Evolutionary conservation across 768 basidiomycete genomes (phyloP).

Genomic region (Mycena venus): DNA sequence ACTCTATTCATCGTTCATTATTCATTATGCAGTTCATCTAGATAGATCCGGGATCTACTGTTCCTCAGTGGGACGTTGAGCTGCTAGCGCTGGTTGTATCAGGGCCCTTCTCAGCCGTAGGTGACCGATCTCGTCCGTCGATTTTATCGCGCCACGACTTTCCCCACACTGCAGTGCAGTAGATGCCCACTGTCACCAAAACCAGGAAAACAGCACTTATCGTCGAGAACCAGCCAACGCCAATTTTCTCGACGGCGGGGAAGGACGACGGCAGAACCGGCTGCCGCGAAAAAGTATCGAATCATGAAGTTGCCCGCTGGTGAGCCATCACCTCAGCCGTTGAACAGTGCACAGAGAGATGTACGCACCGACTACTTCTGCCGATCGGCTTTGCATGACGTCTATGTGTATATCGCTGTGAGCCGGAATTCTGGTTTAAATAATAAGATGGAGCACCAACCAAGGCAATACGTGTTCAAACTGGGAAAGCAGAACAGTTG

Average conservation of each 20-base stretch:
- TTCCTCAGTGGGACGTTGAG: too few species aligned
- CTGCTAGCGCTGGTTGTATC: too few species aligned
- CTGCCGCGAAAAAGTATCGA: slow-evolving; percentile 32
- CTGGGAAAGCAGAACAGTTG: slow-evolving; percentile 34
- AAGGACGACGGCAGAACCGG: slow-evolving; percentile 30
- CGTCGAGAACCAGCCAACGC: slow-evolving; percentile 35
- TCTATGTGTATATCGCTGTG: background rate
- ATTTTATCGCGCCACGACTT: slow-evolving; percentile 29
- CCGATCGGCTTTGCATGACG: slow-evolving; percentile 35
- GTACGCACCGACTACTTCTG: slow-evolving; percentile 29
- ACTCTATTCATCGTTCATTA: too few species aligned
- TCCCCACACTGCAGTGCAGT: slow-evolving; percentile 30
- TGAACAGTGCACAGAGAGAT: background rate
- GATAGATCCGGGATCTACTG: too few species aligned
- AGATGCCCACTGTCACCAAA: background rate
- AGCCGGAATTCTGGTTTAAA: too few species aligned
- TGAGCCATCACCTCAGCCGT: background rate
- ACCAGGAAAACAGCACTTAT: slow-evolving; percentile 27
- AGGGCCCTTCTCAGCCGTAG: background rate
- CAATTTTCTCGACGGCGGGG: slow-evolving; percentile 30
- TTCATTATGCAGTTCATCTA: too few species aligned
- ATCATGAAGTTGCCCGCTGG: slow-evolving; percentile 32
- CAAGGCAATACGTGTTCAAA: slow-evolving; percentile 35
- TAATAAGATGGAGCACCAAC: background rate
- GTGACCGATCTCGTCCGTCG: background rate